Evolutionary conservation across 371 early-diverging fungal genomes (phyloP), one percentile per base, ranked within the genome.

Genomic region (Smittium mucronatum): DNA sequence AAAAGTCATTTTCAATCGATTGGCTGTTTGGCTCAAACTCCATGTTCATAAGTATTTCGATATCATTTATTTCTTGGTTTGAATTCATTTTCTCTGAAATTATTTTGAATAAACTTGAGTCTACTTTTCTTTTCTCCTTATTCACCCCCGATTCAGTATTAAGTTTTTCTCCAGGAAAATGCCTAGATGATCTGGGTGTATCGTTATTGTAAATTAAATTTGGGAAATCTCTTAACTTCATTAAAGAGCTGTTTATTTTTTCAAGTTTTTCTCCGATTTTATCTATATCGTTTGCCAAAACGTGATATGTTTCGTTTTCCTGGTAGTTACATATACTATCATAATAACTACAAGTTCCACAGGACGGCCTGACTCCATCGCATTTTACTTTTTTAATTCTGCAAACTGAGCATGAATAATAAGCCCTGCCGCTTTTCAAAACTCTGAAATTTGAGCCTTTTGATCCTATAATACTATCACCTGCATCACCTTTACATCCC

Each of bases 331-430:
- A 61, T 11, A 30, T 11, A 15, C 63, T 61, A n/a, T 61, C 33
- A 30, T 11, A 30, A 11, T 33, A 15, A 15, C 11, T 33, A 26
- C 63, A 61, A 5, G n/a, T 61, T 33, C 63, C 63, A n/a, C 63
- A 61, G n/a, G 16, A 15, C 11, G 63, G 63, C 5, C 63, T 5
- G 26, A 61, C 63, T 61, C 63, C 63, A 33, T 61, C 63, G n/a
- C 63, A 61, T 33, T 61, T 61, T 5, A 11, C 26, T 61, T n/a
- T 61, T 26, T 61, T 61, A 11, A 15, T 61, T n/a, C 5, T 11
- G 26, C 63, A 61, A 5, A 11, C 33, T 33, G 5, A 5, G 33
- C 63, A 61, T 11, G 63, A 28, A n/a, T 61, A 61, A 30, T n/a
- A n/a, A n/a, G n/a, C n/a, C n/a, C n/a, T n/a, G n/a, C n/a, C n/a